Base-by-base conservation (phyloP, 2,329 filamentous ascomycete species). In the Botrytis sinoallii region DNA sequence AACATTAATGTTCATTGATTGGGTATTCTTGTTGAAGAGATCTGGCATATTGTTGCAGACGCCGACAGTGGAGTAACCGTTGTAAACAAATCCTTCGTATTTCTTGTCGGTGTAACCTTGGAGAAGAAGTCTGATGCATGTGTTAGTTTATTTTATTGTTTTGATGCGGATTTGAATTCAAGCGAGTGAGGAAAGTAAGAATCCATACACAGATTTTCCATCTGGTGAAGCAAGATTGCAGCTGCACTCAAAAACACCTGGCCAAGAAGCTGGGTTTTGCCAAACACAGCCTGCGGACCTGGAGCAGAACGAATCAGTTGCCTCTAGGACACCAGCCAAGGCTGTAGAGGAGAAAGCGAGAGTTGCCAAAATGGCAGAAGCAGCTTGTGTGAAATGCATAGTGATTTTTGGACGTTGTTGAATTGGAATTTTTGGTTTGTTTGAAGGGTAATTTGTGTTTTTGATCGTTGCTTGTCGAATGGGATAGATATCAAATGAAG, bases 361-460 rank as follows among this genome's bases (percentile, higher is more conserved):
- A 32, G 65, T 42, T n/a, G 52, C 40, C 64, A 73, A 69, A 57
- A 73, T 70, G 65, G 71, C 35, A 25, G 52, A 46, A 57, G 64
- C 52, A 42, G 71, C 40, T 29, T 48, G 52, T 25, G 57, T 52
- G 55, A 73, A 73, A 32, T 52, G 55, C 71, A 73, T 73, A 18
- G 18, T 25, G 65, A 60, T 18, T 61, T 12, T 14, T 71, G 57
- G 20, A n/a, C 25, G 32, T 8, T 38, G 52, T 5, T 60, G 16
- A 8, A 3, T 48, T 48, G 42, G 29, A 63, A 8, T 18, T 48
- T 7, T 14, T 59, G 10, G 5, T n/a, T 32, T 32, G 14, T 18
- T 48, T 29, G 59, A 12, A 35, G 20, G 22, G 32, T 29, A 20
- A 5, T 32, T 10, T 4, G 25, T 6, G 10, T 14, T 40, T 25